Percentiles rank a stretch among this genome's conserved stretches.
Evolutionary conservation across 768 basidiomycete species (phyloP).

Genomic region (Leucosporidium creatinivorum): DNA sequence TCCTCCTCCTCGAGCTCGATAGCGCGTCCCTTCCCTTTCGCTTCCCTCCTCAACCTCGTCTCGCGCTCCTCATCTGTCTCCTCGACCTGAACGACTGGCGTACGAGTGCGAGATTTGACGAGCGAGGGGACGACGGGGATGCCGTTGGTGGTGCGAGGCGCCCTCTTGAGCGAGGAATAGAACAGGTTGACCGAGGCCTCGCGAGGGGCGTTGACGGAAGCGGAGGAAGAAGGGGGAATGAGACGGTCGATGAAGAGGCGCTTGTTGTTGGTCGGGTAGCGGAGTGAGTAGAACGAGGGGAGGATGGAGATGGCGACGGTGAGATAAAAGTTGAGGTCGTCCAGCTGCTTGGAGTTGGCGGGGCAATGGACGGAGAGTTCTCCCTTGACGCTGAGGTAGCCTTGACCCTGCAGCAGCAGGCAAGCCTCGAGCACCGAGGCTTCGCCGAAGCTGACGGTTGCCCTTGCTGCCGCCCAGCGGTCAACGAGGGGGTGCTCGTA

Average conservation of each 20-base stretch:
- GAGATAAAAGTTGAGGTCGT: constrained; percentile 1
- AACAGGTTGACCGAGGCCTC: constrained; percentile 22
- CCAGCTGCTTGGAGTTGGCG: background rate
- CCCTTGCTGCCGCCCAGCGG: too few species aligned
- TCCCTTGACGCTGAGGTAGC: background rate
- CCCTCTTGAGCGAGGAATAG: constrained; percentile 15
- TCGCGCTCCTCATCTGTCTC: constrained; percentile 7
- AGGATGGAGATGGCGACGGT: background rate
- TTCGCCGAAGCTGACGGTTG: too few species aligned
- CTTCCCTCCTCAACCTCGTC: background rate
- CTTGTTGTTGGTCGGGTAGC: constrained; percentile 7
- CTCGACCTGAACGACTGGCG: background rate
- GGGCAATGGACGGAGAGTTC: background rate
- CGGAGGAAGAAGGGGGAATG: background rate
- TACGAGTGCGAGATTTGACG: background rate
- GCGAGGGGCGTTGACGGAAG: background rate
- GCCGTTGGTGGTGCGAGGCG: constrained; percentile 8
- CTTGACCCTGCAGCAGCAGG: too few species aligned
- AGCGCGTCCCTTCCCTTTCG: constrained; percentile 23
- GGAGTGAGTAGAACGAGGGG: background rate
- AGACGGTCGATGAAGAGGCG: constrained; percentile 18
- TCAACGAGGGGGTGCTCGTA: too few species aligned
- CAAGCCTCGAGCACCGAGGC: too few species aligned
- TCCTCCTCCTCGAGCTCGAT: background rate
- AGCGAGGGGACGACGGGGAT: background rate